phyloP scores from a whole-genome alignment of 202 grass and related monocot genomes.

The Brachypodium distachyon region DNA sequence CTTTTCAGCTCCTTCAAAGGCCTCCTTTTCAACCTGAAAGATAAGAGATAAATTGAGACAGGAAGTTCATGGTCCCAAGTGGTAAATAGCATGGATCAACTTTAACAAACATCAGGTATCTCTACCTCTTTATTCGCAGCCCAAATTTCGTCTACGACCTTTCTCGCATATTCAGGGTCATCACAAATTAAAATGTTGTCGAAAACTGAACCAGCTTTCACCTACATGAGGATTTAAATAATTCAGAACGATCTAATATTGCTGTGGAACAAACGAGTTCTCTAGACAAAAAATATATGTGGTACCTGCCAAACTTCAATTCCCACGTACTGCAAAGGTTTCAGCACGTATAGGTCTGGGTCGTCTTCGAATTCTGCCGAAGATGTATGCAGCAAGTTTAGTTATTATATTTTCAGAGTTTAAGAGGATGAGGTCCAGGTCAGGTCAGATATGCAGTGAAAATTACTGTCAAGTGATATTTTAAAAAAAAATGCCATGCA shows the following conservation, averaged over 20 bases:
- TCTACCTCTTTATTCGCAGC: slow-evolving; percentile 88
- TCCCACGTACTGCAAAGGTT: slow-evolving; percentile 85
- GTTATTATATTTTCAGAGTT: slow-evolving; percentile 15
- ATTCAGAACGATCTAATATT: neutral
- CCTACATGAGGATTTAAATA: slow-evolving; percentile 37
- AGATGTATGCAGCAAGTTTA: no score
- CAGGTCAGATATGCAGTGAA: neutral
- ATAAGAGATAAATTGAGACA: neutral
- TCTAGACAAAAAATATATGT: neutral
- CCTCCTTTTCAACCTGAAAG: slow-evolving; percentile 93
- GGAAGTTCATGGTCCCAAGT: no score
- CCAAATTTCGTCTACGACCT: slow-evolving; percentile 73
- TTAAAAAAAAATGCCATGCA: neutral
- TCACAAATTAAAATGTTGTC: slow-evolving; percentile 97
- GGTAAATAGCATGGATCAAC: neutral
- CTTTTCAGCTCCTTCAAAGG: slow-evolving; percentile 99
- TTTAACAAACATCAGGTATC: neutral
- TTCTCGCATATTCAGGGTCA: slow-evolving; percentile 87
- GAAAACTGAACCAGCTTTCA: slow-evolving; percentile 93
- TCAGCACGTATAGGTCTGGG: slow-evolving; percentile 92
- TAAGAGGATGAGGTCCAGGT: neutral
- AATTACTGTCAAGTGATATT: neutral
- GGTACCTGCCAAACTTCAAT: slow-evolving; percentile 99
- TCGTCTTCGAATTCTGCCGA: slow-evolving; percentile 97
- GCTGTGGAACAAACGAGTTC: no score